Conservation (phyloP, 2,329 filamentous ascomycete genomes). For the Hortaea sp. region DNA sequence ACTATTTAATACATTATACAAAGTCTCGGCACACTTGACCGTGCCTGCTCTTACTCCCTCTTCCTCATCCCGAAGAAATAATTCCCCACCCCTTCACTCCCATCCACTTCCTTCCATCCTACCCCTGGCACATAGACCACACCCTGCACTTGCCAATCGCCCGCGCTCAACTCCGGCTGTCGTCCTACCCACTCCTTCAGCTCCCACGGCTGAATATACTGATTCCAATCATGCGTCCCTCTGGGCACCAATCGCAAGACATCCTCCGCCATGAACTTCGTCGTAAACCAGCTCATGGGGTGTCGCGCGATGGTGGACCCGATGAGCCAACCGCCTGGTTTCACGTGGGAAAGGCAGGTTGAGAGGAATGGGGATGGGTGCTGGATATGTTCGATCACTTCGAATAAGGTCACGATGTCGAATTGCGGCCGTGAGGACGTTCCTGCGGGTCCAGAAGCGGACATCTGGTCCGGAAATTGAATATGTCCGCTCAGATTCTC, state of each 20-base stretch:
- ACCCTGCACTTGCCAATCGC: conserved; percentile 65
- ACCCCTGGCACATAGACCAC: conserved; percentile 83
- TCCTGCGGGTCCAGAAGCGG: no score
- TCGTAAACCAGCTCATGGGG: conserved; percentile 81
- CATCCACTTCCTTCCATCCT: conserved; percentile 75
- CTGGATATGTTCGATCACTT: conserved; percentile 89
- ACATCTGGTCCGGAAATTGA: not conserved
- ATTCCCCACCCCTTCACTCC: conserved; percentile 80
- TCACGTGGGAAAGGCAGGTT: conserved; percentile 62
- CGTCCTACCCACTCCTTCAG: conserved; percentile 42
- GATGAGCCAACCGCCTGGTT: conserved; percentile 85
- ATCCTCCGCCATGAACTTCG: conserved; percentile 85
- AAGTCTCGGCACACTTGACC: no score
- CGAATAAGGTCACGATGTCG: conserved; percentile 81
- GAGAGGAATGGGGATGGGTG: conserved; percentile 64
- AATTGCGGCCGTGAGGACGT: conserved; percentile 31
- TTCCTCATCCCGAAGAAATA: conserved; percentile 76
- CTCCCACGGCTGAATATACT: conserved; percentile 87
- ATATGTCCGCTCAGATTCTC: conserved; percentile 47
- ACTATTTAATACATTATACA: no score
- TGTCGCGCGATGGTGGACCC: conserved; percentile 88
- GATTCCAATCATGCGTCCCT: conserved; percentile 92
- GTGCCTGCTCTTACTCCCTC: no score
- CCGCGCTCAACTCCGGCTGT: conserved; percentile 40
- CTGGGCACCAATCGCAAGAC: conserved; percentile 75